These are phyloP conservation scores for Cryoendolithus antarcticus DNA, from an alignment of 2,329 filamentous ascomycete genomes.

Conservation along the genomic window DNA sequence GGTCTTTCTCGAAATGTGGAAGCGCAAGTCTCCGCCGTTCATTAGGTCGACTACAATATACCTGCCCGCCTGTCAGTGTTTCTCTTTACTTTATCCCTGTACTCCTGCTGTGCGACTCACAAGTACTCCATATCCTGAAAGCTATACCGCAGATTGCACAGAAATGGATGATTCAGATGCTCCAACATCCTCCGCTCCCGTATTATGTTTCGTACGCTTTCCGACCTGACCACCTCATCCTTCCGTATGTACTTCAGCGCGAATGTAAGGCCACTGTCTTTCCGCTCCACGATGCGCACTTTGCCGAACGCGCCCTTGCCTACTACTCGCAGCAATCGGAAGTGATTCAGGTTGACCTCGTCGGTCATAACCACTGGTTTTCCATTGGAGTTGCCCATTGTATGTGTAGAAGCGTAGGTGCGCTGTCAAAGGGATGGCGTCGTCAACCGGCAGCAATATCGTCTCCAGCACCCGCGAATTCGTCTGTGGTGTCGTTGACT, in stretches of 20 bases:
- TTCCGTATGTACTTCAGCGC: constrained; percentile 97
- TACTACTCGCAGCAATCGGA: constrained; percentile 85
- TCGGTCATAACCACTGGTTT: constrained; percentile 87
- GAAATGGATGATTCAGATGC: constrained; percentile 92
- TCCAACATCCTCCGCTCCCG: constrained; percentile 96
- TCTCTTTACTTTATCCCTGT: not conserved
- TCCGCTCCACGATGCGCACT: constrained; percentile 94
- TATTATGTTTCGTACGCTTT: constrained; percentile 97
- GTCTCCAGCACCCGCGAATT: too few relatives aligned
- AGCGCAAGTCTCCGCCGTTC: constrained; percentile 91
- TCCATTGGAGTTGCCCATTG: constrained; percentile 89
- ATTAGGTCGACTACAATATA: constrained; percentile 96
- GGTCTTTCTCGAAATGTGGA: constrained; percentile 94
- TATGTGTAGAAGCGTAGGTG: not conserved
- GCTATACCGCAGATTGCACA: constrained; percentile 96
- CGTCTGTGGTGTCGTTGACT: too few relatives aligned
- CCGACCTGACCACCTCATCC: constrained; percentile 96
- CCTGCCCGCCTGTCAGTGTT: constrained; percentile 26
- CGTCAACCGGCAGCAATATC: too few relatives aligned
- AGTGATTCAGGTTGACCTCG: constrained; percentile 97
- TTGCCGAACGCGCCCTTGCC: constrained; percentile 98
- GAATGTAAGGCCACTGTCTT: constrained; percentile 87
- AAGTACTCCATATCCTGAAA: constrained; percentile 99
- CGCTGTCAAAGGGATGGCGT: constrained; percentile 1
- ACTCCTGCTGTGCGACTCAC: constrained; percentile 38